Evolutionary conservation across 83 land plant species (phyloP).

Genomic region (Picea abies): DNA sequence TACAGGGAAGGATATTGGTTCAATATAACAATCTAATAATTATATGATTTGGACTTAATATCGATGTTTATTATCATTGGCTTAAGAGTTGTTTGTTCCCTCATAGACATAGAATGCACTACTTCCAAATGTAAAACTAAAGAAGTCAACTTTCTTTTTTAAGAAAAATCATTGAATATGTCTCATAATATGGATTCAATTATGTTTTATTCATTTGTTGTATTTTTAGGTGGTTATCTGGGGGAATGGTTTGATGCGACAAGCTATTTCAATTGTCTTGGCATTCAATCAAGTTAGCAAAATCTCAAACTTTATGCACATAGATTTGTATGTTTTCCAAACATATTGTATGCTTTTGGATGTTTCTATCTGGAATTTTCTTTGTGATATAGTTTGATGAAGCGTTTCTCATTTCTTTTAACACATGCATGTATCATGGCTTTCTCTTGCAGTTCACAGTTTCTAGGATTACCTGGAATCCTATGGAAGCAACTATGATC

Average conservation of each 20-base stretch:
- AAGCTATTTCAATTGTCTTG: constrained; percentile 86
- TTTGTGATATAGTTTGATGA: not conserved
- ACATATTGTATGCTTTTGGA: too few relatives aligned
- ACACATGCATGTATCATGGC: not conserved
- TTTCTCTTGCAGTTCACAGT: constrained; percentile 58
- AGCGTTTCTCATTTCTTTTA: not conserved
- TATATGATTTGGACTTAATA: not conserved
- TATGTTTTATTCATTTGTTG: not conserved
- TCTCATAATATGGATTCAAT: not conserved
- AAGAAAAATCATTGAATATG: not conserved
- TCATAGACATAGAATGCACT: not conserved
- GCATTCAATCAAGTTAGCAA: constrained; percentile 71
- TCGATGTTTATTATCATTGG: not conserved
- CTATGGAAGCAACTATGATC: constrained; percentile 69
- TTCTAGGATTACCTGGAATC: constrained; percentile 60
- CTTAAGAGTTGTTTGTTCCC: not conserved
- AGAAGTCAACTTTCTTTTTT: not conserved
- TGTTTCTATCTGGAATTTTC: not conserved
- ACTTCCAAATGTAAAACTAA: not conserved
- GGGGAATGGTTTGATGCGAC: constrained; percentile 97
- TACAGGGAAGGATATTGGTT: not conserved
- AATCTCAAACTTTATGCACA: not conserved
- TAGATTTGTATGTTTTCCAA: too few relatives aligned
- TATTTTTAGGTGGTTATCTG: constrained; percentile 69
- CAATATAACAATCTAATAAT: not conserved